Base-by-base conservation (phyloP, 192 early-diverging fungal species). In the Paraglomus brasilianum region DNA sequence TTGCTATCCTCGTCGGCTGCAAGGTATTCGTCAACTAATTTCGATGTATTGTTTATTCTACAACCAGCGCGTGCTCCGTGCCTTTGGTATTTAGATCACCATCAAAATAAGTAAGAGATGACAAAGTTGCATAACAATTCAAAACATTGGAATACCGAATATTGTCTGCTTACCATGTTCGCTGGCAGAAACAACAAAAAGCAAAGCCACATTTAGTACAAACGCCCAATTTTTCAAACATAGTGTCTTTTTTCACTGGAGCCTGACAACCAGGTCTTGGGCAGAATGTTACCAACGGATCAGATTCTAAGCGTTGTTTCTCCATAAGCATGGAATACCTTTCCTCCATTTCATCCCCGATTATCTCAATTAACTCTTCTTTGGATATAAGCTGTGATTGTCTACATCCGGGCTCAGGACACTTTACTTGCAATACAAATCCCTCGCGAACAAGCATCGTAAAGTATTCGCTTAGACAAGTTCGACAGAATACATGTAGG, bases 391-490 rank as follows among this genome's bases (percentile, higher is more conserved):
- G 30, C 40, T 43, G 19, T 38, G 42, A n/a, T n/a, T 11, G 24
- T 44, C 49, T 44, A n/a, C 74, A 75, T n/a, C 71, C 69, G 45
- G 55, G 61, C 39, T 75, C 74, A 11, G 74, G 74, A 46, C 74
- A 75, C 9, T 65, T 61, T 19, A 75, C 70, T 70, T 75, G 74
- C 21, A 39, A 38, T 8, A 70, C 36, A 30, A 72, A 38, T 4
- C 74, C 74, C 55, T 75, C 74, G 7, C 70, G 59, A 42, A 75
- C 72, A 21, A 75, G 49, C 69, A 75, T 75, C 14, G 13, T 15
- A 60, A 75, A 75, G 59, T 75, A 75, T 40, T 62, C 64, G 21
- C 60, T 39, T 21, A 75, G 36, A 53, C 74, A 75, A 0, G 47
- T 21, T 58, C 58, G 48, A 51, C 74, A 75, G 50, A 75, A 75